These are phyloP conservation scores for Phialophora tarda DNA, from an alignment of 2,329 filamentous ascomycete species.

Conservation along the genomic window DNA sequence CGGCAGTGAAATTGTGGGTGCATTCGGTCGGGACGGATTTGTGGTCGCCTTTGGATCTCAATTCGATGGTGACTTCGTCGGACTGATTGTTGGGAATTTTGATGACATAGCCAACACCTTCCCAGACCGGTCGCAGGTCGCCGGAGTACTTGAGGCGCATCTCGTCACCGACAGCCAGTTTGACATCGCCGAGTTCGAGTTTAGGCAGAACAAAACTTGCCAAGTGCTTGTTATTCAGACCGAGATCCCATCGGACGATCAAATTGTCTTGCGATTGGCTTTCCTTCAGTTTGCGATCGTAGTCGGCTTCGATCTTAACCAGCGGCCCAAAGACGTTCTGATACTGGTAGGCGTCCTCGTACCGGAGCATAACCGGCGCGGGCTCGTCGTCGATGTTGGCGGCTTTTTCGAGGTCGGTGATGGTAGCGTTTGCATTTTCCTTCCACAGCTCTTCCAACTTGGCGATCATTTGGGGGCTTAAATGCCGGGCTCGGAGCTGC, in stretches of 20 bases:
- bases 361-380: slow-evolving; percentile 86
- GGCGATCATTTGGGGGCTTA: slow-evolving; percentile 92
- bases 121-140: slow-evolving; percentile 89
- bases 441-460: slow-evolving; percentile 99
- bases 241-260: slow-evolving; percentile 90
- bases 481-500: slow-evolving; percentile 89
- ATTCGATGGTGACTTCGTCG: slow-evolving; percentile 92
- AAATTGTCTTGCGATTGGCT: slow-evolving; percentile 97
- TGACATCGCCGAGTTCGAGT: slow-evolving; percentile 95
- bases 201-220: slow-evolving; percentile 96
- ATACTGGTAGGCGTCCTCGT: slow-evolving; percentile 97
- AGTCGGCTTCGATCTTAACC: slow-evolving; percentile 99
- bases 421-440: slow-evolving; percentile 84
- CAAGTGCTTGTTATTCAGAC: slow-evolving; percentile 95
- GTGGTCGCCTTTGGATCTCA: slow-evolving; percentile 92
- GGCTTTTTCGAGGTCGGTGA: slow-evolving; percentile 89
- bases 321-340: slow-evolving; percentile 98
- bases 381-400: slow-evolving; percentile 94
- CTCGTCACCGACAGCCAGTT: slow-evolving; percentile 95
- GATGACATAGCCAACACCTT: slow-evolving; percentile 97
- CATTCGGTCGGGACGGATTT: slow-evolving; percentile 95
- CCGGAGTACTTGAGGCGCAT: slow-evolving; percentile 98
- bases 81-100: slow-evolving; percentile 99
- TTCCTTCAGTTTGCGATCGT: slow-evolving; percentile 98
- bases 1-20: slow-evolving; percentile 96